Percentiles rank a stretch among this genome's conserved stretches.
phyloP scores from a whole-genome alignment of 2,329 filamentous ascomycete genomes.

The Thyridium curvatum region DNA sequence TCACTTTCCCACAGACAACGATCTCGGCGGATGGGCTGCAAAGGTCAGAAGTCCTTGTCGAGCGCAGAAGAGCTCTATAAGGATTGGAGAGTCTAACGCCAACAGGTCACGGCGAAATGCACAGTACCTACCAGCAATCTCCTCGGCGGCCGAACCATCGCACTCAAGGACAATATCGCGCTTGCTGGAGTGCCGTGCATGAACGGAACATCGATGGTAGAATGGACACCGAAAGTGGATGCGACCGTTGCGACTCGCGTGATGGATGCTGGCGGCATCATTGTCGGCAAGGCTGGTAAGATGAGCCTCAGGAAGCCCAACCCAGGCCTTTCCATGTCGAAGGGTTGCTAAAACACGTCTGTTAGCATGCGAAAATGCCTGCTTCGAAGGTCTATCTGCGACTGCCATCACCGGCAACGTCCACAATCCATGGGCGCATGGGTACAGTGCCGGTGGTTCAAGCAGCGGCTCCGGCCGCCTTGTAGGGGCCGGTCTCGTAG shows the following conservation, averaged over 20 bases:
- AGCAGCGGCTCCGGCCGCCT: constrained; percentile 34
- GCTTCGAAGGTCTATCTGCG: constrained; percentile 31
- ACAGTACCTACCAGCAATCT: constrained; percentile 9
- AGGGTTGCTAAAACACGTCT: too few species aligned
- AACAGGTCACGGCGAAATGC: too few species aligned
- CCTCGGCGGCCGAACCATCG: constrained; percentile 32
- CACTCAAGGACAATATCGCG: constrained; percentile 41
- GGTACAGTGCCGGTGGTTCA: constrained; percentile 41
- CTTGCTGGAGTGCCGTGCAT: constrained; percentile 36
- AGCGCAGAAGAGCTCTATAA: too few species aligned
- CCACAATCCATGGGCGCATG: constrained; percentile 36
- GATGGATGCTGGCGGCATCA: constrained; percentile 30
- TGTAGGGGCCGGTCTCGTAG: constrained; percentile 26
- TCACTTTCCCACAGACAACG: constrained; percentile 25
- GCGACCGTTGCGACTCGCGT: constrained; percentile 36
- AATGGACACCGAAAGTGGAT: constrained; percentile 30
- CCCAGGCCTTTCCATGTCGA: too few species aligned
- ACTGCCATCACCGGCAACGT: constrained; percentile 38
- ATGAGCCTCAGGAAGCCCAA: too few species aligned
- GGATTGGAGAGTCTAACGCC: too few species aligned
- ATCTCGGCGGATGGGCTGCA: constrained; percentile 31
- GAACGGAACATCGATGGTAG: constrained; percentile 33
- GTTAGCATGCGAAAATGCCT: constrained; percentile 36
- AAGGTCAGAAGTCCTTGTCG: too few species aligned
- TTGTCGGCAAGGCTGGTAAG: constrained; percentile 30